These are phyloP conservation scores for Fusarium buharicum DNA, from an alignment of 2,329 filamentous ascomycete species.

Conservation along the genomic window DNA sequence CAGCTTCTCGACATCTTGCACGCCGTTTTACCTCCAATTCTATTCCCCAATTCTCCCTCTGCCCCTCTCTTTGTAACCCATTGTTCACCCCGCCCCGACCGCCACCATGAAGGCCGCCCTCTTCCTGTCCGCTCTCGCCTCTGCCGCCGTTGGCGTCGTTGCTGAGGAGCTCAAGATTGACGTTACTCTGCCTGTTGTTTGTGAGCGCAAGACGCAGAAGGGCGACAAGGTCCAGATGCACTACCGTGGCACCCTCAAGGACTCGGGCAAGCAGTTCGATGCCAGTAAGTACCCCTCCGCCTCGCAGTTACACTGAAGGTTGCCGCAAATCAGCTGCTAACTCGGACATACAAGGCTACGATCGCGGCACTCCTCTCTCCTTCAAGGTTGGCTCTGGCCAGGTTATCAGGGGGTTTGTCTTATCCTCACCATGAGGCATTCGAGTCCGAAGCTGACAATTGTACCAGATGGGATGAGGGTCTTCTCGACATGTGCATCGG, in stretches of 20 bases:
- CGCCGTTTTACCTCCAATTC: neutral
- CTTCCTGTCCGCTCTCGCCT: conserved; percentile 62
- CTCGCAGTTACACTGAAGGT: conserved; percentile 13
- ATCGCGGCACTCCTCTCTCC: conserved; percentile 77
- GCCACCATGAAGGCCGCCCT: conserved; percentile 62
- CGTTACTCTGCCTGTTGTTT: conserved; percentile 77
- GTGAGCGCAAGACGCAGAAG: conserved; percentile 78
- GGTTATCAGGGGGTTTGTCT: conserved; percentile 85
- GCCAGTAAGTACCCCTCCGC: conserved; percentile 62
- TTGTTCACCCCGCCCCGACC: conserved; percentile 27
- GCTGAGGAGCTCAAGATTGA: conserved; percentile 78
- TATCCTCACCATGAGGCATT: conserved; percentile 12
- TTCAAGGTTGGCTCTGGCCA: conserved; percentile 83
- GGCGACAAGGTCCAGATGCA: conserved; percentile 88
- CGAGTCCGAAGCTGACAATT: conserved; percentile 33
- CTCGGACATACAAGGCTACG: conserved; percentile 65
- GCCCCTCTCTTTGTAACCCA: conserved; percentile 4
- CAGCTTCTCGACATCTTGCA: conserved; percentile 26
- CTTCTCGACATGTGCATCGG: conserved; percentile 94
- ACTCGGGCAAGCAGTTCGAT: conserved; percentile 83
- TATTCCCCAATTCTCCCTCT: conserved; percentile 13
- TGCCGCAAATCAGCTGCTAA: conserved; percentile 16
- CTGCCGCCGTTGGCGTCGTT: conserved; percentile 61
- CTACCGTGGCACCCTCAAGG: conserved; percentile 83
- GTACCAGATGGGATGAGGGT: conserved; percentile 83